Conservation (phyloP, 2,329 filamentous ascomycete genomes). For the Dothistroma septosporum region DNA sequence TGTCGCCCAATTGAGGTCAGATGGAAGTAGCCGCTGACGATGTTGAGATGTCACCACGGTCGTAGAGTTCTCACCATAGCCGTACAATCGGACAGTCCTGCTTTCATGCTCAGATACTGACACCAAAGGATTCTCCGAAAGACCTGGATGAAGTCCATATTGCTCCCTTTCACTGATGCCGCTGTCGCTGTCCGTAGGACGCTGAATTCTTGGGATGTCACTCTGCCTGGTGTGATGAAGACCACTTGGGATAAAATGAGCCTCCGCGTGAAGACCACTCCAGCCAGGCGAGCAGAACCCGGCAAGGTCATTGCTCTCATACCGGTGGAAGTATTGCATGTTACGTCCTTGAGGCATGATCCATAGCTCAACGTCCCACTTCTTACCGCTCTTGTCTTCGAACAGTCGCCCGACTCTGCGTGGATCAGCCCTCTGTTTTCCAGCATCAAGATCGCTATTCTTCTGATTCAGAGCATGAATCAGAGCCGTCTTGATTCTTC, state of each 20-base stretch:
- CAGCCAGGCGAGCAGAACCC: background rate
- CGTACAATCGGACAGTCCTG: background rate
- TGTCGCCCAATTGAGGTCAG: background rate
- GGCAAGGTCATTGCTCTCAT: background rate
- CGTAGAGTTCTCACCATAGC: background rate
- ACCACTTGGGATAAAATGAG: background rate
- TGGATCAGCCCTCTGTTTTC: background rate
- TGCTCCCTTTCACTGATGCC: background rate
- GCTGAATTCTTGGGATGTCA: background rate
- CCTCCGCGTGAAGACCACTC: conserved; percentile 1
- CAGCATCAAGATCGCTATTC: background rate
- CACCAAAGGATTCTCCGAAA: background rate
- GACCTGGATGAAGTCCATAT: no score
- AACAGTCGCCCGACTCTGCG: background rate
- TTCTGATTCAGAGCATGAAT: background rate
- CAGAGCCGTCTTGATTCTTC: background rate
- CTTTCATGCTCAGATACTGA: background rate
- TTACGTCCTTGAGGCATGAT: background rate
- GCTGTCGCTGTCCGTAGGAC: background rate
- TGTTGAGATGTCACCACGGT: background rate
- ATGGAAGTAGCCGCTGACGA: background rate
- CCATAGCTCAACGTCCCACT: background rate
- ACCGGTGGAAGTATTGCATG: background rate
- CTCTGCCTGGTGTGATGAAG: background rate
- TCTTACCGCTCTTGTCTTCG: background rate